Percentiles rank a stretch among this genome's conserved stretches.
phyloP scores from a whole-genome alignment of 768 basidiomycete genomes.

The Astraeus odoratus region DNA sequence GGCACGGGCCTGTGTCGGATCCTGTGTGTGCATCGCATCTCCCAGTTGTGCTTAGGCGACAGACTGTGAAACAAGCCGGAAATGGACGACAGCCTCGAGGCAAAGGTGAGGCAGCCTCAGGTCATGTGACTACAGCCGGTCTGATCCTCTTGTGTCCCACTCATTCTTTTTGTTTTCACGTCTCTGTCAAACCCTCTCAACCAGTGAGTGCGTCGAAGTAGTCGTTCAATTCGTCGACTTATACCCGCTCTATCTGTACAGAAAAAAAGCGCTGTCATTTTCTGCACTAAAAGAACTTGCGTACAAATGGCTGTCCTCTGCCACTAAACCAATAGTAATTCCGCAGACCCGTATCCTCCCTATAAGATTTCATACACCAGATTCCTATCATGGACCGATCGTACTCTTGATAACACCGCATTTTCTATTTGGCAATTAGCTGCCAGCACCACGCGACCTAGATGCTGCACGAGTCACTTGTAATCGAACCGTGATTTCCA shows the following conservation, averaged over 20 bases:
- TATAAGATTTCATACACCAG: conserved; percentile 8
- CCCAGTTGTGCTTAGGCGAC: too few relatives aligned
- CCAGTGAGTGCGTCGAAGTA: neutral
- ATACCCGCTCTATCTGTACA: conserved; percentile 8
- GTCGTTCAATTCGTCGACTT: neutral
- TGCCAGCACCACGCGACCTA: conserved; percentile 19
- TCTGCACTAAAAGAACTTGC: neutral
- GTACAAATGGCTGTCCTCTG: neutral
- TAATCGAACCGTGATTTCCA: conserved; percentile 14
- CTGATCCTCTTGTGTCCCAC: conserved; percentile 1
- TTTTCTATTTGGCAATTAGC: conserved; percentile 13
- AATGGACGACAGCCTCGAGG: conserved; percentile 20
- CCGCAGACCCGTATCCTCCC: conserved; percentile 17
- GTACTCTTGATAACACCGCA: conserved; percentile 22
- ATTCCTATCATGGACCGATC: conserved; percentile 30
- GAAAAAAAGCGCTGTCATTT: conserved; percentile 2
- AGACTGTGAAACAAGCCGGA: too few relatives aligned
- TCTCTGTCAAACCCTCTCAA: neutral
- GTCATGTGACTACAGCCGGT: conserved; percentile 6
- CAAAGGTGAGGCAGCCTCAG: conserved; percentile 15
- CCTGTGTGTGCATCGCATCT: too few relatives aligned
- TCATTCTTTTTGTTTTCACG: conserved; percentile 1
- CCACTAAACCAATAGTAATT: neutral
- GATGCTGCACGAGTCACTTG: conserved; percentile 22
- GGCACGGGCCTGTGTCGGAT: neutral